Evolutionary conservation across 2,329 filamentous ascomycete genomes (phyloP), one percentile per base, ranked within the genome.

Genomic region (Cladosporium phlei): DNA sequence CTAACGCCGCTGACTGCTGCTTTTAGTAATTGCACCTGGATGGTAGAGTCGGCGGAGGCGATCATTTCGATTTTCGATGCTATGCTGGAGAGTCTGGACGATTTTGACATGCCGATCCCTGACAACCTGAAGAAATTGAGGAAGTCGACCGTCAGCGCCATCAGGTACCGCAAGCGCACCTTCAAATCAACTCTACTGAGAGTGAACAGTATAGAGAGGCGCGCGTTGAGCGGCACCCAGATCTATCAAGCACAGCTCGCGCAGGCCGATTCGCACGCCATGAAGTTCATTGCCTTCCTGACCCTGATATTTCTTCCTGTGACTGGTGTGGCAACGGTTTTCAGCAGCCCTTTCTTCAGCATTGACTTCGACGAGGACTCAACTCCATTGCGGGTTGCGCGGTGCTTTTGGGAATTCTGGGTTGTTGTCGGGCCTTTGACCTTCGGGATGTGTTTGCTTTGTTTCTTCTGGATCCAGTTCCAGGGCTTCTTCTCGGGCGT

Each of bases 391-490:
- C 29, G 40, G 29, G 40, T 44, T 20, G 40, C 40, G 21, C 24
- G 32, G 22, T 44, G 40, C 21, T 35, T 44, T 9, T 44, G 40
- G 40, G 35, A 44, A 19, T 44, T 44, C 6, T 44, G 40, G 40
- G 40, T 30, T 24, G 30, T 44, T 11, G 40, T 44, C 19, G 40
- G 30, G 30, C 40, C 40, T 4, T 16, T 44, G 29, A 44, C 40
- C 10, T 14, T 44, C 14, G 40, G 40, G 5, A 34, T 34, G 9
- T 21, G 40, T 7, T 22, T 44, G 17, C 30, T 44, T 27, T 44
- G 40, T 24, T 25, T 19, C 12, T 34, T 44, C 7, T 44, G 40
- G 40, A 35, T 44, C 11, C 29, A 34, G 7, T 44, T 44, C 5
- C 40, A 29, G 11, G 20, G 19, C 5, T 34, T 35, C 30, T 44